These are phyloP conservation scores for Solanum bulbocastanum DNA, from an alignment of 257 asterid species.

Conservation along the genomic window DNA sequence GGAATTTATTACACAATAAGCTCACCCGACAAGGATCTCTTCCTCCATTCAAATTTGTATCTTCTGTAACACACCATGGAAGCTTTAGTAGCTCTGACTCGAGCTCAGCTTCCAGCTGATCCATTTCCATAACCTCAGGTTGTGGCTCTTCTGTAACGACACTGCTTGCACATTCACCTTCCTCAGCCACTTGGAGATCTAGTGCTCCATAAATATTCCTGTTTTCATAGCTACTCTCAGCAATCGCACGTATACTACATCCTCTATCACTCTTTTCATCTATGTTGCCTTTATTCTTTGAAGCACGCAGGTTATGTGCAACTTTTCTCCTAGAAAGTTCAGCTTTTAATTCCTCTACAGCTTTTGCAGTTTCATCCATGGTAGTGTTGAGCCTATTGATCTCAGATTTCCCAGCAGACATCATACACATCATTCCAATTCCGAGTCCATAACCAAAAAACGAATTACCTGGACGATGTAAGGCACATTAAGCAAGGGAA, in stretches of 20 bases:
- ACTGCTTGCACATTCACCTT: conserved; percentile 28
- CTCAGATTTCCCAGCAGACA: conserved; percentile 67
- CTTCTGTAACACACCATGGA: conserved; percentile 26
- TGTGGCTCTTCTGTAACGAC: conserved; percentile 28
- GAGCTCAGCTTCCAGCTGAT: conserved; percentile 47
- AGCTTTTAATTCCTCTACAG: conserved; percentile 50
- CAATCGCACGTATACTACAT: neutral
- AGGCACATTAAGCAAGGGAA: neutral
- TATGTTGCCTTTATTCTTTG: conserved; percentile 4
- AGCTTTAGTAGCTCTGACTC: conserved; percentile 43
- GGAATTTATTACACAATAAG: neutral
- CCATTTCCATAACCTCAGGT: conserved; percentile 40
- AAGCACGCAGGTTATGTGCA: neutral
- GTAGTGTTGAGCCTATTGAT: conserved; percentile 38
- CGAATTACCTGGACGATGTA: conserved; percentile 33
- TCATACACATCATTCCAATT: conserved; percentile 65
- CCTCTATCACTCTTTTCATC: neutral
- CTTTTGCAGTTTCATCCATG: conserved; percentile 50
- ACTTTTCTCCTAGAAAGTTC: conserved; percentile 38
- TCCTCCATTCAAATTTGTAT: conserved; percentile 16
- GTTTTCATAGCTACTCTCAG: neutral
- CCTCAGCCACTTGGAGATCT: conserved; percentile 3
- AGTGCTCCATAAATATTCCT: neutral
- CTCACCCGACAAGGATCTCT: conserved; percentile 22
- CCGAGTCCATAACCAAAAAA: conserved; percentile 59